Evolutionary conservation across 768 basidiomycete species (phyloP).

Genomic region (Porphyrellus cyaneotinctus): DNA sequence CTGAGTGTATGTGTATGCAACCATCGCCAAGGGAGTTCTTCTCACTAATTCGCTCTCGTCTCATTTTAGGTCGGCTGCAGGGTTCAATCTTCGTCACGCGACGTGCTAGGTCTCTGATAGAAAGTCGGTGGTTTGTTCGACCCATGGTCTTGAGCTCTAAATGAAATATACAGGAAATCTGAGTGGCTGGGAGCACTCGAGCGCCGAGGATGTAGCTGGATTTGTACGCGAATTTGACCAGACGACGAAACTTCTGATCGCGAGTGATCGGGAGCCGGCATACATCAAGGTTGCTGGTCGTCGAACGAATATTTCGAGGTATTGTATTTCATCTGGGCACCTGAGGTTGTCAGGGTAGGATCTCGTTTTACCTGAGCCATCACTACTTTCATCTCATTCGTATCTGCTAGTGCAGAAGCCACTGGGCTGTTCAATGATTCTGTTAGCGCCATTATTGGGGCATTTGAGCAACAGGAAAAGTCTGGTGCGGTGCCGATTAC

Average conservation of each 20-base stretch:
- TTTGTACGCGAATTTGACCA: background rate
- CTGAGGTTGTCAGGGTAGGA: background rate
- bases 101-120: background rate
- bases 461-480: too few relatives aligned
- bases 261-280: too few relatives aligned
- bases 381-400: too few relatives aligned
- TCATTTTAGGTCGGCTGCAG: background rate
- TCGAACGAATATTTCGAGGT: background rate
- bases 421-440: background rate
- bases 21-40: too few relatives aligned
- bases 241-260: too few relatives aligned
- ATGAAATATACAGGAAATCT: background rate
- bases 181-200: background rate
- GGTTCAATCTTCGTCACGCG: background rate
- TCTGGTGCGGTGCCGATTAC: too few relatives aligned
- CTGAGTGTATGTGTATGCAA: too few relatives aligned
- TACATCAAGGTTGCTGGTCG: too few relatives aligned
- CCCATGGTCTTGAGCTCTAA: too few relatives aligned
- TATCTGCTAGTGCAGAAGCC: background rate
- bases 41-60: too few relatives aligned
- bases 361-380: background rate
- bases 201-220: background rate
- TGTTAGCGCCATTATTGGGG: too few relatives aligned
- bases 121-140: background rate
- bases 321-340: background rate